Evolutionary conservation across 805 yeast species (phyloP).

Genomic region (Sugiyamaella floridensis): DNA sequence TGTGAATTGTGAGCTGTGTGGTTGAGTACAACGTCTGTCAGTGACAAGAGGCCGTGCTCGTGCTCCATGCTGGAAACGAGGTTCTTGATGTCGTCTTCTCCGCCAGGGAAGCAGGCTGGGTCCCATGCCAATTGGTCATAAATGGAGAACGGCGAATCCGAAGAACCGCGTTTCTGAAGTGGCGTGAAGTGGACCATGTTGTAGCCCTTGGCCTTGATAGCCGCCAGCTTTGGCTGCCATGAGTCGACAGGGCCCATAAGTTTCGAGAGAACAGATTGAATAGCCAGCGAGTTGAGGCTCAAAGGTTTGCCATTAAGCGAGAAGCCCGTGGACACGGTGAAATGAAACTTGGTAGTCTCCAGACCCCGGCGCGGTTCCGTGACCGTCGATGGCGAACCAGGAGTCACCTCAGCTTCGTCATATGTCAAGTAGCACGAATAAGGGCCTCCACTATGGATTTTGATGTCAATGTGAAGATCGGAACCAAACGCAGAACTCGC

Average conservation of each 20-base stretch:
- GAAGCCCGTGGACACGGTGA: slow-evolving; percentile 75
- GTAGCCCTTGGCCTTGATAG: slow-evolving; percentile 68
- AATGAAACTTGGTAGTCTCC: slow-evolving; percentile 49
- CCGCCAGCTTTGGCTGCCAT: slow-evolving; percentile 63
- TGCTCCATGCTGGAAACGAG: slow-evolving; percentile 46
- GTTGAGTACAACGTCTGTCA: slow-evolving; percentile 90
- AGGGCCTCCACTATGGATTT: slow-evolving; percentile 68
- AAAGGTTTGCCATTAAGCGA: slow-evolving; percentile 47
- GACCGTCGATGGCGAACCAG: slow-evolving; percentile 11
- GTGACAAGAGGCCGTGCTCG: slow-evolving; percentile 57
- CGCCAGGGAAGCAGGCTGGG: slow-evolving; percentile 49
- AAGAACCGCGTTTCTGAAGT: slow-evolving; percentile 77
- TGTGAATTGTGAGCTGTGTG: slow-evolving; percentile 88
- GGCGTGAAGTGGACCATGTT: slow-evolving; percentile 97
- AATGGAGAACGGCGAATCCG: slow-evolving; percentile 90
- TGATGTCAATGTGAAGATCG: slow-evolving; percentile 55
- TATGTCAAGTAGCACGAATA: slow-evolving; percentile 68
- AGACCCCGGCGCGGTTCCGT: not conserved
- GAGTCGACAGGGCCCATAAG: slow-evolving; percentile 69
- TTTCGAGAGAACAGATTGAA: slow-evolving; percentile 83
- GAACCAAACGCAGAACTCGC: slow-evolving; percentile 48
- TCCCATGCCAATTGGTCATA: slow-evolving; percentile 80
- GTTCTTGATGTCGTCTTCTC: slow-evolving; percentile 45
- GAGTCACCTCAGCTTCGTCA: slow-evolving; percentile 20
- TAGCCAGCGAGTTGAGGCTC: slow-evolving; percentile 69